These are phyloP conservation scores for Phylloporus arenicola DNA, from an alignment of 768 basidiomycete genomes.

Conservation along the genomic window DNA sequence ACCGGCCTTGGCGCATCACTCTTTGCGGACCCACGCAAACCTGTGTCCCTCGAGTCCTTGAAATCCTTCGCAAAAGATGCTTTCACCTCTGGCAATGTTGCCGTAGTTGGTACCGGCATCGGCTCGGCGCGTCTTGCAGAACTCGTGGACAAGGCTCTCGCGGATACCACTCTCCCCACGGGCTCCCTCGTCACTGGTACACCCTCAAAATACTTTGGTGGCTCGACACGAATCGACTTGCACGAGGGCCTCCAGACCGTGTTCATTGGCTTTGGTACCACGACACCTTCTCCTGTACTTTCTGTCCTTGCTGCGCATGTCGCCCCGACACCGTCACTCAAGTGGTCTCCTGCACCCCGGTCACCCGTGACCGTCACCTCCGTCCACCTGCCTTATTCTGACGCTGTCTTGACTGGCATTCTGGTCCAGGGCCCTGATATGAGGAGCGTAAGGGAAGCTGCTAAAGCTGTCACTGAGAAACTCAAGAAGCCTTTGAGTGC, in stretches of 20 bases:
- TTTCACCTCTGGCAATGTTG: conserved; percentile 76
- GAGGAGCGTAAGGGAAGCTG: conserved; percentile 60
- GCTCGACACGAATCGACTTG: conserved; percentile 72
- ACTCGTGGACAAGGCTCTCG: conserved; percentile 69
- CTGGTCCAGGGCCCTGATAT: conserved; percentile 66
- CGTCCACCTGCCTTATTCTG: conserved; percentile 85
- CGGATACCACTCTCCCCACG: conserved; percentile 28
- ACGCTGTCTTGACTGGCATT: conserved; percentile 83
- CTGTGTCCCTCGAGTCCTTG: conserved; percentile 63
- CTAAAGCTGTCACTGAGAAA: conserved; percentile 61
- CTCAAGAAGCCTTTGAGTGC: conserved; percentile 53
- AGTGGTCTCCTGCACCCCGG: conserved; percentile 74
- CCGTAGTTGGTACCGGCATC: conserved; percentile 85
- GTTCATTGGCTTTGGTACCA: conserved; percentile 84
- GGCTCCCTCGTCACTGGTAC: conserved; percentile 29
- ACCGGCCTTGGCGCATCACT: conserved; percentile 87
- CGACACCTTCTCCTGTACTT: conserved; percentile 63
- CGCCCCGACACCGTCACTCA: conserved; percentile 73
- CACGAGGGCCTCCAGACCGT: conserved; percentile 64
- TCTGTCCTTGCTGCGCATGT: conserved; percentile 77
- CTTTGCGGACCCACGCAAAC: conserved; percentile 67
- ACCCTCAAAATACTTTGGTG: conserved; percentile 65
- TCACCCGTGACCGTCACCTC: conserved; percentile 58
- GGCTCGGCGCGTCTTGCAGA: conserved; percentile 61
- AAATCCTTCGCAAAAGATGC: conserved; percentile 66